These are phyloP conservation scores for Talaromyces rugulosus DNA, from an alignment of 2,329 filamentous ascomycete species.

Conservation along the genomic window DNA sequence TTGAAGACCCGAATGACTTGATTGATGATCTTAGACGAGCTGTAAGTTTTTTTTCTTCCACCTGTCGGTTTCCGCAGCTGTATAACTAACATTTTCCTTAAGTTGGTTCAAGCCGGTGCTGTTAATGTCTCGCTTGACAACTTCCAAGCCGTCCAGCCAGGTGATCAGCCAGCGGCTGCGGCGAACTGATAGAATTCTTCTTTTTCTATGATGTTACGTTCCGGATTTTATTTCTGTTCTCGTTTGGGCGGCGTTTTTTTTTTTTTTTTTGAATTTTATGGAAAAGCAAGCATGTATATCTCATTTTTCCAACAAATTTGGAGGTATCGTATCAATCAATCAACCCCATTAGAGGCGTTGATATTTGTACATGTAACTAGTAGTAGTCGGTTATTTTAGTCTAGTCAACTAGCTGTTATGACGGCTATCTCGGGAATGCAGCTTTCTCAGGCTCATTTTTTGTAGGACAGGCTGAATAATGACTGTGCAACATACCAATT, in stretches of 20 bases:
- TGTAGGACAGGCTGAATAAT: neutral
- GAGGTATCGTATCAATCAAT: neutral
- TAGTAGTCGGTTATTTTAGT: neutral
- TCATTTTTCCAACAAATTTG: neutral
- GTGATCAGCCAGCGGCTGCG: neutral
- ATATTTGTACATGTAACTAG: neutral
- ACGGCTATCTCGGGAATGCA: neutral
- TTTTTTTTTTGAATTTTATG: neutral
- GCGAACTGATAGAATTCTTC: neutral
- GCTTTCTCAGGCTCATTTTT: neutral
- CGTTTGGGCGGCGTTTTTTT: neutral
- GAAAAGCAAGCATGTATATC: neutral
- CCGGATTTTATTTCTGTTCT: neutral
- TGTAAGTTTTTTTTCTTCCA: slow-evolving; percentile 53
- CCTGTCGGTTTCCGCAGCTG: neutral
- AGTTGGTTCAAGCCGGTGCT: slow-evolving; percentile 91
- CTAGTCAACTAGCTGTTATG: neutral
- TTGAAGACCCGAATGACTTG: slow-evolving; percentile 86
- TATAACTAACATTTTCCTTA: slow-evolving; percentile 1
- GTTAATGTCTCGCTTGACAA: slow-evolving; percentile 81
- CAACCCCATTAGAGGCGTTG: neutral
- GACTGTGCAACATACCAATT: neutral
- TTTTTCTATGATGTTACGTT: neutral
- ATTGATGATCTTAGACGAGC: slow-evolving; percentile 90
- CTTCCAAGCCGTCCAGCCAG: slow-evolving; percentile 58